Evolutionary conservation across 2,329 filamentous ascomycete species (phyloP).

Genomic region (Pseudocercospora fuligena): DNA sequence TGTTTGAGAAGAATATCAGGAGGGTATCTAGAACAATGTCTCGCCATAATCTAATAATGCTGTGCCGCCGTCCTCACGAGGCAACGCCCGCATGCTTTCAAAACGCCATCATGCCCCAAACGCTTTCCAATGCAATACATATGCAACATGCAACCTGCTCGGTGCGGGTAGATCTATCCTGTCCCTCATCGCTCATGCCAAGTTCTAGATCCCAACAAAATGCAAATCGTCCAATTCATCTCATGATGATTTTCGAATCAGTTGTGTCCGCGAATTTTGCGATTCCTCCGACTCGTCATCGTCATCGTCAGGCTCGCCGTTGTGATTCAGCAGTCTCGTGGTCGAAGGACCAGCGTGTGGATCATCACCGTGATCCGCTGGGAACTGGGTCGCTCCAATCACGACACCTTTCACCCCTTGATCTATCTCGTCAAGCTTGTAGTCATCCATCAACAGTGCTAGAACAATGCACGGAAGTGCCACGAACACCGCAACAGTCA

Average conservation of each 20-base stretch:
- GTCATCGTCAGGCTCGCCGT: conserved; percentile 21
- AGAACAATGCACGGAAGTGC: conserved; percentile 62
- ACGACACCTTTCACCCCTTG: conserved; percentile 51
- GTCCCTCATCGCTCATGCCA: conserved; percentile 19
- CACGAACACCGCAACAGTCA: conserved; percentile 60
- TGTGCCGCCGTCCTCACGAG: conserved; percentile 7
- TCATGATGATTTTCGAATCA: conserved; percentile 29
- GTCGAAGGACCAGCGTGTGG: conserved; percentile 29
- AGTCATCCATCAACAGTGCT: conserved; percentile 62
- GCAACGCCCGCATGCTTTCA: conserved; percentile 4
- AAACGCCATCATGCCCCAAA: conserved; percentile 14
- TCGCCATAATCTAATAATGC: conserved; percentile 10
- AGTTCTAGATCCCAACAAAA: conserved; percentile 17
- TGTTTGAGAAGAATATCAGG: conserved; percentile 14
- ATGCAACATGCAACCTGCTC: conserved; percentile 16
- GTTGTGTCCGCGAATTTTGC: conserved; percentile 29
- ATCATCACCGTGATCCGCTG: conserved; percentile 29
- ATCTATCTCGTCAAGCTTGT: conserved; percentile 58
- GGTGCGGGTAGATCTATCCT: not conserved
- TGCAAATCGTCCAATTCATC: conserved; percentile 6
- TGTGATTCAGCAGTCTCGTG: conserved; percentile 22
- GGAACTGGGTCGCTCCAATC: conserved; percentile 41
- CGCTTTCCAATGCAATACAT: conserved; percentile 15
- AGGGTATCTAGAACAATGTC: conserved; percentile 20
- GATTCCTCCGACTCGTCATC: conserved; percentile 21